Base-by-base conservation (phyloP, 1,139 yeast genomes). In the Lodderomyces jiufengensis region DNA sequence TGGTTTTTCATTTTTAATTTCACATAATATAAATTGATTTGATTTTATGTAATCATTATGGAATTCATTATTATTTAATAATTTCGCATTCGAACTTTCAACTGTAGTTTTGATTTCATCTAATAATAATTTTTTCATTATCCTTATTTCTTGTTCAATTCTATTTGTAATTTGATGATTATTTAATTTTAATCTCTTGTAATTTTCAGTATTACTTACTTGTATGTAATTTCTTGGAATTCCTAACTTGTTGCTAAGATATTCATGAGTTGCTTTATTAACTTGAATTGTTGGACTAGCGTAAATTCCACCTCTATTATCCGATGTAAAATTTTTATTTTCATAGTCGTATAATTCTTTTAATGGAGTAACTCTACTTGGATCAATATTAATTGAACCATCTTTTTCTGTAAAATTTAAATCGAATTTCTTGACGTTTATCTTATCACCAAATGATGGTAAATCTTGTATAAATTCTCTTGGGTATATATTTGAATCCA, bases 381-480 rank as follows among this genome's bases (percentile, higher is more conserved):
- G 62, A 38, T 55, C 55, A 12, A 56, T 41, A 32, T 48, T 53
- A n/a, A 40, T 43, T 3, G 52, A 41, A n/a, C 32, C 36, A 35
- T 59, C 58, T 22, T 54, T 58, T 22, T 49, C 52, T 41, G 62
- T 48, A 40, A 67, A 62, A 44, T 67, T 70, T 30, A 64, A 55
- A 44, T 70, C 73, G 33, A 58, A 49, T 45, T 70, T 70, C 33
- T 63, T 59, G 11, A 69, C 42, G 9, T 60, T 59, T 26, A 70
- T 54, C 9, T 33, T 39, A 20, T 28, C 28, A 14, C 56, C 56
- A 39, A 51, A 59, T 50, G 59, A 58, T 37, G 56, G 61, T 16
- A 68, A 49, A 44, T 70, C 76, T 41, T 63, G 66, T 13, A 70
- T 55, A 34, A 70, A 62, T 45, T 70, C 76, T 34, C 56, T 58